phyloP scores from a whole-genome alignment of 2,329 filamentous ascomycete species.

The Phialophora verrucosa region DNA sequence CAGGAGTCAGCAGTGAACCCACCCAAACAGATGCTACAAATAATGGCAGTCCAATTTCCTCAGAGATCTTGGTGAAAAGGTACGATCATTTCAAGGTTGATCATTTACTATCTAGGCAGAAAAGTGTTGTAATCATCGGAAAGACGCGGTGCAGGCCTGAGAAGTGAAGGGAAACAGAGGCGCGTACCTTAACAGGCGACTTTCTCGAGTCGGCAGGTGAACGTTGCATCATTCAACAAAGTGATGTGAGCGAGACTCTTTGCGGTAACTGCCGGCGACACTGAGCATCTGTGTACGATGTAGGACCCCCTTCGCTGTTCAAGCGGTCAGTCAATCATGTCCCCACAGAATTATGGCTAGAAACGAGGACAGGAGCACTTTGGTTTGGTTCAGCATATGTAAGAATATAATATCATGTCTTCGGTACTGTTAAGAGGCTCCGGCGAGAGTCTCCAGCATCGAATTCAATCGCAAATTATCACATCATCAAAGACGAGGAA shows the following conservation, averaged over 20 bases:
- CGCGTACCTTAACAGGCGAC: background rate
- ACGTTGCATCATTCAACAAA: background rate
- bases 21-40: constrained; percentile 1
- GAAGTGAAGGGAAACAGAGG: background rate
- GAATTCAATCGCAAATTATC: constrained; percentile 99
- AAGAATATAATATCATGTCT: constrained; percentile 92
- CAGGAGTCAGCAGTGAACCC: constrained; percentile 22
- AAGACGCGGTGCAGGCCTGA: constrained; percentile 38
- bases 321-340: constrained; percentile 19
- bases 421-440: constrained; percentile 78
- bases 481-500: constrained; percentile 70
- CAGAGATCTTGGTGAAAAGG: constrained; percentile 72
- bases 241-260: background rate
- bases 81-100: constrained; percentile 62
- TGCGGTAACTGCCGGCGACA: background rate
- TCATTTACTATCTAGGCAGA: constrained; percentile 73
- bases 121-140: constrained; percentile 69
- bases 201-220: background rate
- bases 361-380: background rate
- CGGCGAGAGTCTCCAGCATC: constrained; percentile 84
- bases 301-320: background rate
- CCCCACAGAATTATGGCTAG: background rate
- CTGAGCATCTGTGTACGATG: background rate
- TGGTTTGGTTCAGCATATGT: constrained; percentile 84
- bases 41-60: constrained; percentile 48